Conservation (phyloP, 23 red algal genomes). For the Agarophyton chilense region DNA sequence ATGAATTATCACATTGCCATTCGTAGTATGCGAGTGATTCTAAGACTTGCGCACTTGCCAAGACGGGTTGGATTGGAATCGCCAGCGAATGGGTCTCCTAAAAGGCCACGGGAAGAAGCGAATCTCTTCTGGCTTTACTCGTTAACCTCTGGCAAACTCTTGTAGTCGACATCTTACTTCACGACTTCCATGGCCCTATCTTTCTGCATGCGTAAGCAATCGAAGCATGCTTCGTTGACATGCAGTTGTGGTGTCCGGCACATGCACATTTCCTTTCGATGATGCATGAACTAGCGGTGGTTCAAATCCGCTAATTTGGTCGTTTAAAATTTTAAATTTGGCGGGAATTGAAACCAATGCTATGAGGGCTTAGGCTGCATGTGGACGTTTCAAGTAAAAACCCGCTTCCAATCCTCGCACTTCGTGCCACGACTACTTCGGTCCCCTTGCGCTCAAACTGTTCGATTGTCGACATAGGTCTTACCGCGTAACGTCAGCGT, state of each 20-base stretch:
- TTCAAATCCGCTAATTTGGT: background rate
- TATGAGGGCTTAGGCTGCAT: background rate
- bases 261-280: background rate
- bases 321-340: conserved; percentile 43
- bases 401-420: background rate
- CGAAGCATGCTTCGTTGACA: too few species aligned
- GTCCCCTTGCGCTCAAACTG: background rate
- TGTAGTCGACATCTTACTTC: background rate
- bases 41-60: background rate
- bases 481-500: background rate
- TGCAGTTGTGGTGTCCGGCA: background rate
- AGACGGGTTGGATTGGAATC: background rate
- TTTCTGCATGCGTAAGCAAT: too few species aligned
- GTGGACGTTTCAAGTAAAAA: conserved; percentile 12
- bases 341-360: conserved; percentile 22
- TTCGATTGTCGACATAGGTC: background rate
- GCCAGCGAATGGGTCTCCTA: background rate
- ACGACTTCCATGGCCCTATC: background rate
- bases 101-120: background rate
- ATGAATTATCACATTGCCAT: background rate
- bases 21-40: background rate
- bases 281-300: background rate
- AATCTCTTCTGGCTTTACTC: background rate
- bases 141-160: background rate
- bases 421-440: background rate